A percentile compares a stretch with the other conserved stretches of the same genome.
These are phyloP conservation scores for Leishmania mexicana DNA, from an alignment of 208 protist genomes.

Conservation along the genomic window DNA sequence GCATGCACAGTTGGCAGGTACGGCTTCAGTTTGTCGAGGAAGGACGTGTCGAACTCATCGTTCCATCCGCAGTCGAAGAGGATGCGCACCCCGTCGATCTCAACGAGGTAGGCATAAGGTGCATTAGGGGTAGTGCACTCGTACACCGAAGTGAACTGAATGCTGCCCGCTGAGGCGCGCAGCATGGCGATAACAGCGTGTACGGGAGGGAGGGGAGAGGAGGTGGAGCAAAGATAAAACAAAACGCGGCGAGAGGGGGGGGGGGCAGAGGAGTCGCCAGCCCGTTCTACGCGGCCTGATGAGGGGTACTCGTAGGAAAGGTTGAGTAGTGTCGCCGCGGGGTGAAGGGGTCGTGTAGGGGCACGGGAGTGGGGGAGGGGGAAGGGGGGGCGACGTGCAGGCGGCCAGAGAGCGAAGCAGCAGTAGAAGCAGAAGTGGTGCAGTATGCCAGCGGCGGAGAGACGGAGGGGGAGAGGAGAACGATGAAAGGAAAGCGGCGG, in stretches of 20 bases:
- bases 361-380: no score
- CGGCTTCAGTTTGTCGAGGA: constrained; percentile 55
- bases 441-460: background rate
- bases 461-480: background rate
- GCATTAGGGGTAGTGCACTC: constrained; percentile 35
- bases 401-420: background rate
- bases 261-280: background rate
- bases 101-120: constrained; percentile 74
- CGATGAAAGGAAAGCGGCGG: background rate
- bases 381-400: background rate
- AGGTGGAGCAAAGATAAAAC: background rate
- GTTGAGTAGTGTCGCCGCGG: background rate
- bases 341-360: background rate
- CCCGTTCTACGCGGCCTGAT: background rate
- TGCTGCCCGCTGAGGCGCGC: constrained; percentile 44
- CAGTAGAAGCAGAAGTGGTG: background rate
- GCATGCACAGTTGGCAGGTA: constrained; percentile 58
- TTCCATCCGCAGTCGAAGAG: constrained; percentile 91
- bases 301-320: background rate
- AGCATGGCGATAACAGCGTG: constrained; percentile 27
- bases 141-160: constrained; percentile 46
- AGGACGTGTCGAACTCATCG: constrained; percentile 55
- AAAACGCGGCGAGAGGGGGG: background rate
- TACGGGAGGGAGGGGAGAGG: background rate
- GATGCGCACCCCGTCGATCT: constrained; percentile 85